These are phyloP conservation scores for Toxicodendron radicans DNA, from an alignment of 345 rosid species.

Conservation along the genomic window DNA sequence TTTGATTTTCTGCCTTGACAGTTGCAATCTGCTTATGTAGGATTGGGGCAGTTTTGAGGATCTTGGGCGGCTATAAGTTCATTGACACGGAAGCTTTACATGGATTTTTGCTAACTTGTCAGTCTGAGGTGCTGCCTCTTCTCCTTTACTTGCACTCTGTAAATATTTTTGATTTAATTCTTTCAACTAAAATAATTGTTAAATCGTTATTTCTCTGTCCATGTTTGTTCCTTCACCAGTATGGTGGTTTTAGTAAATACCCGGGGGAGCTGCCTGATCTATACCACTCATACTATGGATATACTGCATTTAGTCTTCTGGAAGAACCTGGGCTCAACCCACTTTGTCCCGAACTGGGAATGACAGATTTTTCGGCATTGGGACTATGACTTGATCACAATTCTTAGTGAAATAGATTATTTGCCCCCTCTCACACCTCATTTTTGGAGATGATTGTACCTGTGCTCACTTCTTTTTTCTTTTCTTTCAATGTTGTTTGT, in stretches of 20 bases:
- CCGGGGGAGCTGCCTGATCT: slow-evolving; percentile 67
- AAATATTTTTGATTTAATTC: not conserved
- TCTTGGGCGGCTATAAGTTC: slow-evolving; percentile 59
- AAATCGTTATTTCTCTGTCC: not conserved
- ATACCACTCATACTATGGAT: slow-evolving; percentile 84
- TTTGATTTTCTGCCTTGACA: slow-evolving; percentile 11
- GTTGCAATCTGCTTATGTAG: slow-evolving; percentile 36
- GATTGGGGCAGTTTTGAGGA: slow-evolving; percentile 78
- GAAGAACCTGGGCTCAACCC: slow-evolving; percentile 68
- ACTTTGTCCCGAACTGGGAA: slow-evolving; percentile 68
- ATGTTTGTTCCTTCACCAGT: slow-evolving; percentile 40
- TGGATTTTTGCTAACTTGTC: slow-evolving; percentile 70
- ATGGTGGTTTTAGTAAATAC: slow-evolving; percentile 82
- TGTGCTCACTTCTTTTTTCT: not conserved
- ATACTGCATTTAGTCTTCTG: slow-evolving; percentile 78
- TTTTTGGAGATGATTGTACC: not conserved
- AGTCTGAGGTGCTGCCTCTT: slow-evolving; percentile 62
- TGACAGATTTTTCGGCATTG: slow-evolving; percentile 43
- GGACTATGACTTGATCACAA: slow-evolving; percentile 35
- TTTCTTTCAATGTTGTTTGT: not conserved
- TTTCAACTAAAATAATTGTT: not conserved
- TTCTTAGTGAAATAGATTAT: not conserved
- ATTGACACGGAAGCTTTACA: slow-evolving; percentile 57
- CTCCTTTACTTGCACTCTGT: not conserved
- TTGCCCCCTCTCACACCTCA: not conserved